Conservation (phyloP, 257 asterid species). For the Mentha longifolia region DNA sequence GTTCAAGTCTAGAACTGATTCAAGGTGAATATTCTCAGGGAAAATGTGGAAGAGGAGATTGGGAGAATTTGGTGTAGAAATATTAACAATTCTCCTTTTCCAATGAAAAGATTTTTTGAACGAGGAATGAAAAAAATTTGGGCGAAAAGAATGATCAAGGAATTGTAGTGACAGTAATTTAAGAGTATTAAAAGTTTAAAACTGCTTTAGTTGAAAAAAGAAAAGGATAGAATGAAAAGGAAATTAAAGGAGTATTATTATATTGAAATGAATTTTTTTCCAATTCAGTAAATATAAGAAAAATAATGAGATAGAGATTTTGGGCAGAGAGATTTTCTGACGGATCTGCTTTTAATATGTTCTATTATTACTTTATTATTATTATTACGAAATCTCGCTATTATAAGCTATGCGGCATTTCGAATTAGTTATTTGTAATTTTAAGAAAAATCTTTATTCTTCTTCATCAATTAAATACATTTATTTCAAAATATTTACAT, state of each 20-base stretch:
- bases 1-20: constrained; percentile 14
- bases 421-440: neutral
- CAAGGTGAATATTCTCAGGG: neutral
- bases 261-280: too few species aligned
- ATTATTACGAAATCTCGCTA: too few species aligned
- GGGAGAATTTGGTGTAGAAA: constrained; percentile 2
- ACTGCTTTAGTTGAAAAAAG: neutral
- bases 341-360: too few species aligned
- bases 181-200: constrained; percentile 9
- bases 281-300: neutral
- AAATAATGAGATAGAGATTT: neutral
- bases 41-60: constrained; percentile 14
- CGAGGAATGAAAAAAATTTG: constrained; percentile 18
- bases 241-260: neutral
- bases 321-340: too few species aligned
- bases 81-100: constrained; percentile 15
- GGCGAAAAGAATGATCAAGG: constrained; percentile 37
- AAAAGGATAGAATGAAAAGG: neutral
- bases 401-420: neutral
- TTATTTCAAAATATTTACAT: too few species aligned
- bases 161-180: constrained; percentile 26
- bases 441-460: too few species aligned
- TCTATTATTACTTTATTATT: constrained; percentile 6
- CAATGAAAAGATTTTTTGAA: neutral
- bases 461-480: too few species aligned